Evolutionary conservation across 257 asterid species (phyloP).

Genomic region (Fraxinus cuspidata): DNA sequence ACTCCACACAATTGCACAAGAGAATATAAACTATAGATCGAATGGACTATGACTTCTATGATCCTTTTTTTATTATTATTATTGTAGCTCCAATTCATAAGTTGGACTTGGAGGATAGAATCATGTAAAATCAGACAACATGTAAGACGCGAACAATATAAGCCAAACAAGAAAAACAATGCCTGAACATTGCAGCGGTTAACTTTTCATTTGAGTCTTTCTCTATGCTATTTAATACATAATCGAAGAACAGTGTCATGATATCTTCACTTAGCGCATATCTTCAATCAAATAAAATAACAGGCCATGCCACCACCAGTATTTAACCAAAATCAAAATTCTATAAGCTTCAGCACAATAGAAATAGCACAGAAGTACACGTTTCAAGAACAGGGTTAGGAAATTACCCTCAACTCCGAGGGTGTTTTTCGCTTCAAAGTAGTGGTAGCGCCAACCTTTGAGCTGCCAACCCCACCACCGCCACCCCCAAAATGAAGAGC

Average conservation of each 20-base stretch:
- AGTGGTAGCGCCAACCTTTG: constrained; percentile 40
- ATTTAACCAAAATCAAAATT: background rate
- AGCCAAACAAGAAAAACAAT: background rate
- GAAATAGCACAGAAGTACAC: background rate
- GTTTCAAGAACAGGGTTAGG: constrained; percentile 19
- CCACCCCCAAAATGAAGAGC: constrained; percentile 51
- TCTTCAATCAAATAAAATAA: background rate
- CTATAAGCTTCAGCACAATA: background rate
- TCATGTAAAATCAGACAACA: constrained; percentile 12
- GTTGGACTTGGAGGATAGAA: background rate
- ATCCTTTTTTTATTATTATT: background rate
- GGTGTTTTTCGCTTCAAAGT: constrained; percentile 81
- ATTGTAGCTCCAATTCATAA: background rate
- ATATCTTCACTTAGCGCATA: background rate
- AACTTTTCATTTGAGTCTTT: background rate
- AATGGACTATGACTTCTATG: background rate
- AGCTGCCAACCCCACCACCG: constrained; percentile 34
- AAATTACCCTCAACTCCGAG: constrained; percentile 68
- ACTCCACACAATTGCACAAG: background rate
- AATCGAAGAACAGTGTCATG: background rate
- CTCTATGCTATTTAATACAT: background rate
- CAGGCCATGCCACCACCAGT: background rate
- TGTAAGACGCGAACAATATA: background rate
- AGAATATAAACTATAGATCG: background rate
- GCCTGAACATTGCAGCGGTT: background rate